These are phyloP conservation scores for Talinum fruticosum DNA, from an alignment of 148 eudicot genomes.

Conservation along the genomic window DNA sequence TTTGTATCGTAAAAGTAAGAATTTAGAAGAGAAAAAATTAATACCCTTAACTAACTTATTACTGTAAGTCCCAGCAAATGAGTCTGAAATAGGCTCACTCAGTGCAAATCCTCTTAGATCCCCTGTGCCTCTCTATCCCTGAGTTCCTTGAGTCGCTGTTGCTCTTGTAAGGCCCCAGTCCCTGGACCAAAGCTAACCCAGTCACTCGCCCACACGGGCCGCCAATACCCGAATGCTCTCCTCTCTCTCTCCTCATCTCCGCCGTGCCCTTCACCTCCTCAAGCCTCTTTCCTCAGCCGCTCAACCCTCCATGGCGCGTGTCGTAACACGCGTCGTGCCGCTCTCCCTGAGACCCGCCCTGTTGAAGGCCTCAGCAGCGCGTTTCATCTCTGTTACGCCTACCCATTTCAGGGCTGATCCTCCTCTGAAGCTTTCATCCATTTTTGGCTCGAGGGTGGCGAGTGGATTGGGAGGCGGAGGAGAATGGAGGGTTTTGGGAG, in stretches of 20 bases:
- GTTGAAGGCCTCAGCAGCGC: constrained; percentile 13
- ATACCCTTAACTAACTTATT: too few relatives aligned
- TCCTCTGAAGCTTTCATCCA: constrained; percentile 21
- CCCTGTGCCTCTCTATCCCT: too few relatives aligned
- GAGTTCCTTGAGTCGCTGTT: not conserved
- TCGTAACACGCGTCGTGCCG: constrained; percentile 43
- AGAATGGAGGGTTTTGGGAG: constrained; percentile 17
- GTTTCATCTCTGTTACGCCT: constrained; percentile 13
- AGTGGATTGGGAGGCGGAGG: constrained; percentile 17
- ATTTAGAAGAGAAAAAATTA: too few relatives aligned
- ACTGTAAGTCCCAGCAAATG: too few relatives aligned
- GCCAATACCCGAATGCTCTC: constrained; percentile 29
- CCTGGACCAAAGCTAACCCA: not conserved
- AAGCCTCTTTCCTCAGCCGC: not conserved
- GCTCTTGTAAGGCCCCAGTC: not conserved
- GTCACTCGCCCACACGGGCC: not conserved
- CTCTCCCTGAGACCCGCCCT: constrained; percentile 19
- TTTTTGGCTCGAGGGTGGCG: constrained; percentile 29
- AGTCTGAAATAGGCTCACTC: too few relatives aligned
- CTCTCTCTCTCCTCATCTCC: constrained; percentile 38
- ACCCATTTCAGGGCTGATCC: constrained; percentile 24
- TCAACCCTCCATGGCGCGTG: constrained; percentile 55
- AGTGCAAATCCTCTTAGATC: too few relatives aligned
- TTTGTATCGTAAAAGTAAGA: too few relatives aligned
- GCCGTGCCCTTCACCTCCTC: constrained; percentile 7